Conservation (phyloP, 345 rosid genomes). For the Salix arbutifolia region DNA sequence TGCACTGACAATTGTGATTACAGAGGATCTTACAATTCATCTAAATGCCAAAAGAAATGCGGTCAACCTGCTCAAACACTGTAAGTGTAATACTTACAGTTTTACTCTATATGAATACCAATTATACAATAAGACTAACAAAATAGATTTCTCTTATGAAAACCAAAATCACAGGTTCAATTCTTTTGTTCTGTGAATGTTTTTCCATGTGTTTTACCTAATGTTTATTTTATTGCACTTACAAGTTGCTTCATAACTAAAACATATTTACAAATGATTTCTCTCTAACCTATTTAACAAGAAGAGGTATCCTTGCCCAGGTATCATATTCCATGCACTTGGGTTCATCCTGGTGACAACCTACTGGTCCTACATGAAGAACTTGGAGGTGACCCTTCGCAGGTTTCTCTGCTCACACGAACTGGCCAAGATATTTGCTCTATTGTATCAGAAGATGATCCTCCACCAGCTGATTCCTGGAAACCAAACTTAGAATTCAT, state of each 20-base stretch:
- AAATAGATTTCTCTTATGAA: too few species aligned
- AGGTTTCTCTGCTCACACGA: slow-evolving; percentile 39
- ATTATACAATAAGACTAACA: too few species aligned
- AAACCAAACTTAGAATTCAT: slow-evolving; percentile 25
- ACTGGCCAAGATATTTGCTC: slow-evolving; percentile 52
- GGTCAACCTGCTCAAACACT: slow-evolving; percentile 63
- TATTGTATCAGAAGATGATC: slow-evolving; percentile 48
- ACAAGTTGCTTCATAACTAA: too few species aligned
- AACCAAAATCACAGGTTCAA: too few species aligned
- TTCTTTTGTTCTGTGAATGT: not conserved
- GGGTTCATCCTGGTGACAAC: slow-evolving; percentile 51
- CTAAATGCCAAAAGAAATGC: slow-evolving; percentile 49
- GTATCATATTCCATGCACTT: slow-evolving; percentile 55
- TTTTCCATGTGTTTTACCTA: not conserved
- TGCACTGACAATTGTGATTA: slow-evolving; percentile 50
- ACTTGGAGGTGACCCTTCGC: slow-evolving; percentile 56
- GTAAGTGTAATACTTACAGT: slow-evolving; percentile 22
- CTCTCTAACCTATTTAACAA: too few species aligned
- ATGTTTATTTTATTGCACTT: too few species aligned
- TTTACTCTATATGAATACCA: too few species aligned
- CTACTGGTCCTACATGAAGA: slow-evolving; percentile 58
- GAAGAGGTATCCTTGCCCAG: slow-evolving; percentile 24
- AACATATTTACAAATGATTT: too few species aligned
- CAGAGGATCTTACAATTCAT: slow-evolving; percentile 44
- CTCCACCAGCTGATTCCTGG: slow-evolving; percentile 50